Evolutionary conservation across 352 stramenopile genomes (phyloP), one percentile per base, ranked within the genome.

Genomic region (Globisporangium megalacanthum): DNA sequence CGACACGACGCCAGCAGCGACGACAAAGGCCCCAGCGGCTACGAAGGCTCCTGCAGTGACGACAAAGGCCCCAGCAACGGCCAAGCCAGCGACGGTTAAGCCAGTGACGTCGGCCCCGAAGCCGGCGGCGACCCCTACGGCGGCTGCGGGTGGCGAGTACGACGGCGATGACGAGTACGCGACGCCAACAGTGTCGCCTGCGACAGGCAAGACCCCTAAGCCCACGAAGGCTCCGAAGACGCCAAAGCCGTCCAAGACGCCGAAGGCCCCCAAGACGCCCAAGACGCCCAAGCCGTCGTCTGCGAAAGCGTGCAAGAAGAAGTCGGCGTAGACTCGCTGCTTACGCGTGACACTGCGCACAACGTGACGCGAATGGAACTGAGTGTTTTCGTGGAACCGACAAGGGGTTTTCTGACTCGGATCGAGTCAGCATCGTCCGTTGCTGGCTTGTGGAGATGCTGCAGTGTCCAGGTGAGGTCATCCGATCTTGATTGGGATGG

Each of bases 301-400:
- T 10, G 47, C 47, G 9, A 52, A 52, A 29, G 47, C 55, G 29
- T 49, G 36, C 48, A 61, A 61, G 55, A 61, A 61, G 49, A 61
- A 61, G 22, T 61, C 55, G 47, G 31, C 42, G 55, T 54, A 61
- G 41, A 33, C 10, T n/a, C n/a, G n/a, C 17, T 41, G 13, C 20
- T 35, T 35, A 36, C 9, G 14, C 46, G 19, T 20, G 22, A 50
- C 7, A 6, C 3, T 20, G 41, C 41, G 19, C 14, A 6, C 41
- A 20, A 46, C 17, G 41, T 9, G 41, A 46, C 9, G 15, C 15
- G 15, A 46, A 46, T 46, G 13, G 41, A 46, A 46, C 41, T 19
- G 41, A 46, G 41, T 46, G 41, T 46, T 14, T 46, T 29, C 2
- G 25, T 29, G 25, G 25, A 29, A 29, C 25, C 2, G 25, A 29